A percentile compares a stretch with the other conserved stretches of the same genome.
Evolutionary conservation across 768 basidiomycete species (phyloP).

Genomic region (Boletus vermiculosoides): DNA sequence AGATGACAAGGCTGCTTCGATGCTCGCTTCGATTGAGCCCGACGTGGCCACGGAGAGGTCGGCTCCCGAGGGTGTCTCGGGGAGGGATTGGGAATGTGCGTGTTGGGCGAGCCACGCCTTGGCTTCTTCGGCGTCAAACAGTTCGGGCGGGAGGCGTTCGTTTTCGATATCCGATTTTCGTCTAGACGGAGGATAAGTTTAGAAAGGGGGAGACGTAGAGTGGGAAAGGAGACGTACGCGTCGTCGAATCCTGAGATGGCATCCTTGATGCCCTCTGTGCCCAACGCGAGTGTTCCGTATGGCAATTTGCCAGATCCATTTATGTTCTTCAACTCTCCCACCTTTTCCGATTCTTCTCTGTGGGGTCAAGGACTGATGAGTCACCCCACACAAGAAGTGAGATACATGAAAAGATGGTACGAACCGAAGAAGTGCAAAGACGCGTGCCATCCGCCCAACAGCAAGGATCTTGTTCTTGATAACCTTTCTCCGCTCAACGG

Average conservation of each 20-base stretch:
- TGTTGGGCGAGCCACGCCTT: conserved; percentile 52
- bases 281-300: conserved; percentile 79
- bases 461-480: conserved; percentile 99
- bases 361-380: not conserved
- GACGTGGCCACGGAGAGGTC: conserved; percentile 47
- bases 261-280: conserved; percentile 93
- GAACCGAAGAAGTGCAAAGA: conserved; percentile 93
- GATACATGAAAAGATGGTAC: conserved; percentile 28
- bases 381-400: not conserved
- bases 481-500: conserved; percentile 75
- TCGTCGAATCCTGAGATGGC: conserved; percentile 93
- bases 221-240: conserved; percentile 61
- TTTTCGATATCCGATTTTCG: conserved; percentile 99
- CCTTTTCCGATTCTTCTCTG: conserved; percentile 97
- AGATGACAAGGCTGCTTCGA: conserved; percentile 32
- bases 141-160: conserved; percentile 94
- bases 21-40: conserved; percentile 41
- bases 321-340: conserved; percentile 93
- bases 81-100: conserved; percentile 38
- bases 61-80: conserved; percentile 49
- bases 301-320: conserved; percentile 76
- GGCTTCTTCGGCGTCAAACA: conserved; percentile 79
- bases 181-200: conserved; percentile 37
- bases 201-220: not conserved
- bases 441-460: conserved; percentile 93